These are phyloP conservation scores for Candida hispaniensis DNA, from an alignment of 805 yeast species.

Conservation along the genomic window DNA sequence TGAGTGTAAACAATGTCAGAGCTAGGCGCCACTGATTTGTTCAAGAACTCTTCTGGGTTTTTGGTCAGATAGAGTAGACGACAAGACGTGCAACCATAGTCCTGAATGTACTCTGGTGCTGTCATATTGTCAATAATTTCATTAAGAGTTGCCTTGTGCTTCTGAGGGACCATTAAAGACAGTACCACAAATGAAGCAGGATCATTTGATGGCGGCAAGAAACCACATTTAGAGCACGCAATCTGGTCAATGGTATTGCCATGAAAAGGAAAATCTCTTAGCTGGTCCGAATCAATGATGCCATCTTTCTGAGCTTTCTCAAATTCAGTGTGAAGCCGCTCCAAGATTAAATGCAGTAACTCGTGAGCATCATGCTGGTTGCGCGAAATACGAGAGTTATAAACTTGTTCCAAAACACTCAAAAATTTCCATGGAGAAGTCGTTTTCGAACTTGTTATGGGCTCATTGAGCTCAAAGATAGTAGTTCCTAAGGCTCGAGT, in stretches of 20 bases:
- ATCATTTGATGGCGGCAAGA: constrained; percentile 39
- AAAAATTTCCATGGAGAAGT: constrained; percentile 72
- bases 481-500: constrained; percentile 20
- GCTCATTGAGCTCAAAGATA: constrained; percentile 44
- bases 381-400: constrained; percentile 61
- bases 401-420: constrained; percentile 58
- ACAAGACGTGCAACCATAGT: constrained; percentile 64
- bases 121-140: constrained; percentile 47
- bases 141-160: constrained; percentile 36
- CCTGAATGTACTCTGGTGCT: constrained; percentile 63
- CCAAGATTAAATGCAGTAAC: constrained; percentile 67
- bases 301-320: constrained; percentile 19
- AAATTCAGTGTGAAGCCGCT: constrained; percentile 63
- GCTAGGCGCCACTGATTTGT: constrained; percentile 26
- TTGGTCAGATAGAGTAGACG: constrained; percentile 31
- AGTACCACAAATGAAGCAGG: constrained; percentile 59
- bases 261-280: constrained; percentile 42
- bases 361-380: constrained; percentile 96
- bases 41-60: constrained; percentile 14
- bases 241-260: constrained; percentile 59
- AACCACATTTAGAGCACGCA: constrained; percentile 57
- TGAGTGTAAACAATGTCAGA: constrained; percentile 23
- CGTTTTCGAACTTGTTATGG: constrained; percentile 42
- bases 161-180: constrained; percentile 65
- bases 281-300: constrained; percentile 7